These are phyloP conservation scores for Albifimbria verrucaria DNA, from an alignment of 2,329 filamentous ascomycete genomes.

Conservation along the genomic window DNA sequence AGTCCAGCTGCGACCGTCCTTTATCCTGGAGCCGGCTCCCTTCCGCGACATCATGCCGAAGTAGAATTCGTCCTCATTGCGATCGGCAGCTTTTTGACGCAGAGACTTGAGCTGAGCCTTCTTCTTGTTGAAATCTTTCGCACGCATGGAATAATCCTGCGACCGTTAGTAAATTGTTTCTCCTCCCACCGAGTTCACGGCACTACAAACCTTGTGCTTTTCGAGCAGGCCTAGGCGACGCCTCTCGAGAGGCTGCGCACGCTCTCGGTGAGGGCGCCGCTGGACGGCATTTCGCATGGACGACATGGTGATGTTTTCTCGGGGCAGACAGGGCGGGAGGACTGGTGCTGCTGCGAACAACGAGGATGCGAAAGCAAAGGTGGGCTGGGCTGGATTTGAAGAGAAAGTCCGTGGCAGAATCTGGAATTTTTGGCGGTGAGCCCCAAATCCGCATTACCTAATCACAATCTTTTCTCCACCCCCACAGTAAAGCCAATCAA, in stretches of 20 bases:
- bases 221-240: constrained; percentile 87
- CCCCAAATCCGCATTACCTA: too few relatives aligned
- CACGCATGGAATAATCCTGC: constrained; percentile 62
- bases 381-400: too few relatives aligned
- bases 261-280: constrained; percentile 83
- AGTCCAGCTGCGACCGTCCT: constrained; percentile 48
- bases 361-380: too few relatives aligned
- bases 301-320: constrained; percentile 38
- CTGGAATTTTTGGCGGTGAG: too few relatives aligned
- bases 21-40: constrained; percentile 48
- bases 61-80: constrained; percentile 73
- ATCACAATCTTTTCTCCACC: too few relatives aligned
- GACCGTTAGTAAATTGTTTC: constrained; percentile 7
- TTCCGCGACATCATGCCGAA: constrained; percentile 65
- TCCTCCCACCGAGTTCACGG: constrained; percentile 4
- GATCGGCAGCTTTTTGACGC: constrained; percentile 58
- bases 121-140: constrained; percentile 64
- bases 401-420: too few relatives aligned
- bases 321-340: background rate
- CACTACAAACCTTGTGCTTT: constrained; percentile 73
- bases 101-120: constrained; percentile 58
- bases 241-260: constrained; percentile 80
- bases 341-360: too few relatives aligned
- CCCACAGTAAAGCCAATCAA: too few relatives aligned
- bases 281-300: constrained; percentile 65